phyloP scores from a whole-genome alignment of 2,329 filamentous ascomycete genomes.

The Chaetomiaceae sp. region DNA sequence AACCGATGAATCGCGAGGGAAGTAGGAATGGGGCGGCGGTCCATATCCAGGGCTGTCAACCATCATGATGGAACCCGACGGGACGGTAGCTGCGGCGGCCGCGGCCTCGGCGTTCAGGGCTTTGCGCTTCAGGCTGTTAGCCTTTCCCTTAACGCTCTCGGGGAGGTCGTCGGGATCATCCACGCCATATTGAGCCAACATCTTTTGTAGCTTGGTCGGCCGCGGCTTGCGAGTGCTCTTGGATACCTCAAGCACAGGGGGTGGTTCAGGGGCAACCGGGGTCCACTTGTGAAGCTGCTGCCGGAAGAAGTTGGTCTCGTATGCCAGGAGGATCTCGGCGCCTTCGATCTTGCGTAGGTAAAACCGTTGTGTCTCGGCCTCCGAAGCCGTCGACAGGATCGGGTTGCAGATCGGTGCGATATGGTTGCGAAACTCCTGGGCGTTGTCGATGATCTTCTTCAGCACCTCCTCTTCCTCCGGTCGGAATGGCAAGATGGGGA shows the following conservation, averaged over 20 bases:
- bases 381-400: constrained; percentile 73
- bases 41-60: constrained; percentile 36
- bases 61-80: constrained; percentile 23
- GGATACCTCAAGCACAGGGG: constrained; percentile 80
- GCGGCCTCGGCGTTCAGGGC: constrained; percentile 56
- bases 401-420: constrained; percentile 78
- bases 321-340: constrained; percentile 83
- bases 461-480: constrained; percentile 90
- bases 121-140: constrained; percentile 68
- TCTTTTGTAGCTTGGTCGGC: constrained; percentile 93
- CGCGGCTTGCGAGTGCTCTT: constrained; percentile 91
- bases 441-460: constrained; percentile 79
- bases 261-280: constrained; percentile 79
- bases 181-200: constrained; percentile 83
- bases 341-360: constrained; percentile 97
- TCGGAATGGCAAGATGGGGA: constrained; percentile 78
- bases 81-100: constrained; percentile 33
- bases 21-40: constrained; percentile 32
- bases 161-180: constrained; percentile 88
- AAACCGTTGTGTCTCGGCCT: constrained; percentile 86
- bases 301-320: constrained; percentile 96
- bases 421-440: constrained; percentile 77
- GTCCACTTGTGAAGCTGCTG: constrained; percentile 94
- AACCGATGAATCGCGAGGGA: constrained; percentile 32
- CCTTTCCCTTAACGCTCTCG: constrained; percentile 74